These are phyloP conservation scores for Penicillium daleae DNA, from an alignment of 495 filamentous ascomycete genomes.

Conservation along the genomic window DNA sequence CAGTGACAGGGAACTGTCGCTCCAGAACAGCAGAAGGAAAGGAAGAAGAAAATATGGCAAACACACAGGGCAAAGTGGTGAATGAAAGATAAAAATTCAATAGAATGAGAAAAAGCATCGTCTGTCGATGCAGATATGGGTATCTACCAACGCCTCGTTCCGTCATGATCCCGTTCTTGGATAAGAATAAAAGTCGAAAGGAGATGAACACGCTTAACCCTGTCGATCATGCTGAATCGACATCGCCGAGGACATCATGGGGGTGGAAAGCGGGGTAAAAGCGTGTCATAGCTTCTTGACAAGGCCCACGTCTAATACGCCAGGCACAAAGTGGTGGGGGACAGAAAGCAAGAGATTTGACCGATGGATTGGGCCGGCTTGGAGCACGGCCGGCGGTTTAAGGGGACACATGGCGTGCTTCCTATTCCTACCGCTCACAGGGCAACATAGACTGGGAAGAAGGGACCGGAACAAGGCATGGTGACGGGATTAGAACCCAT, in stretches of 20 bases:
- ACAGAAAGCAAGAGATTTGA: constrained; percentile 33
- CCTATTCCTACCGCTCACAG: constrained; percentile 45
- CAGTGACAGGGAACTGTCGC: constrained; percentile 16
- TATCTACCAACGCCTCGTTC: constrained; percentile 58
- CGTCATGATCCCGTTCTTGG: constrained; percentile 47
- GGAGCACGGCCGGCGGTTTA: constrained; percentile 29
- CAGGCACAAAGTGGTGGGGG: constrained; percentile 36
- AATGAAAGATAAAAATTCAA: constrained; percentile 1
- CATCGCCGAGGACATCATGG: constrained; percentile 23
- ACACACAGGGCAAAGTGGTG: constrained; percentile 35
- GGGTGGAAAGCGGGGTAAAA: constrained; percentile 4
- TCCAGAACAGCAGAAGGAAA: constrained; percentile 28
- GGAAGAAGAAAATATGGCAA: constrained; percentile 33
- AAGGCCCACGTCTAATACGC: constrained; percentile 44
- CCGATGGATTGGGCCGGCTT: constrained; percentile 28
- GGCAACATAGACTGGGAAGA: constrained; percentile 47
- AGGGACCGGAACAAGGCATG: constrained; percentile 51
- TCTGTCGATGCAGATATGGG: constrained; percentile 49
- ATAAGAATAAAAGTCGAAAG: constrained; percentile 33
- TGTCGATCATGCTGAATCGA: constrained; percentile 26
- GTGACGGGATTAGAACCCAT: constrained; percentile 58
- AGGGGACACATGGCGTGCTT: constrained; percentile 34
- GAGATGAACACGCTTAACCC: constrained; percentile 30
- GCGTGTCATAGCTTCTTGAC: constrained; percentile 30
- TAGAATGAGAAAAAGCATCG: constrained; percentile 37